Conservation (phyloP, 768 basidiomycete species). For the Mycena maculata region DNA sequence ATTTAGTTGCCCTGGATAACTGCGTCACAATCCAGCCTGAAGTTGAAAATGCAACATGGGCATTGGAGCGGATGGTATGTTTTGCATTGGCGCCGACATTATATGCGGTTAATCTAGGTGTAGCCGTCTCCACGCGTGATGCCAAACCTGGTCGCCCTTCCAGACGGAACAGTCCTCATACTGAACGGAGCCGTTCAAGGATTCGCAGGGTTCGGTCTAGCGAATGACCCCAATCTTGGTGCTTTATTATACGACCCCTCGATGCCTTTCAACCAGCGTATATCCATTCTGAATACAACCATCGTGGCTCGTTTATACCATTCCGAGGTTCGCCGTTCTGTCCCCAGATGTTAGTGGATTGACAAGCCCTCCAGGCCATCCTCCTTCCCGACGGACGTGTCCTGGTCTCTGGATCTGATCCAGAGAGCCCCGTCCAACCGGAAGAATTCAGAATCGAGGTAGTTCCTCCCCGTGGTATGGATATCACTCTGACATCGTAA, state of each 20-base stretch:
- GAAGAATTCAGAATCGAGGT: conserved; percentile 76
- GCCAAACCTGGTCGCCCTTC: conserved; percentile 73
- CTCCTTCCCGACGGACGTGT: conserved; percentile 70
- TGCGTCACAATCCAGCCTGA: conserved; percentile 80
- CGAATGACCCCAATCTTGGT: conserved; percentile 55
- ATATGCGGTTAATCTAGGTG: not conserved
- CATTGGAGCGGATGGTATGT: conserved; percentile 82
- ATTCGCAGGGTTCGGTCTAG: conserved; percentile 67
- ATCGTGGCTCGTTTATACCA: conserved; percentile 61
- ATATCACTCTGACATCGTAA: not conserved
- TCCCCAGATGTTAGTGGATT: not conserved
- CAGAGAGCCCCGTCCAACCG: conserved; percentile 54
- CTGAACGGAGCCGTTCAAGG: conserved; percentile 69
- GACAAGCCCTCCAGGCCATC: conserved; percentile 58
- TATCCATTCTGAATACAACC: conserved; percentile 63
- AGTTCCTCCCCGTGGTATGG: conserved; percentile 35
- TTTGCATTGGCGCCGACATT: too few species aligned
- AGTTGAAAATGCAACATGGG: conserved; percentile 69
- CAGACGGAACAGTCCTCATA: conserved; percentile 69
- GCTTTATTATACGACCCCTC: conserved; percentile 68
- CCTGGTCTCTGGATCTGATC: conserved; percentile 69
- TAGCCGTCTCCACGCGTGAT: conserved; percentile 81
- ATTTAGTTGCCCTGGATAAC: conserved; percentile 72
- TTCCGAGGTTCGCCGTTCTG: conserved; percentile 42
- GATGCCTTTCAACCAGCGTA: conserved; percentile 57